phyloP scores from a whole-genome alignment of 164 flowering plant species.

The Berberis vulgaris region DNA sequence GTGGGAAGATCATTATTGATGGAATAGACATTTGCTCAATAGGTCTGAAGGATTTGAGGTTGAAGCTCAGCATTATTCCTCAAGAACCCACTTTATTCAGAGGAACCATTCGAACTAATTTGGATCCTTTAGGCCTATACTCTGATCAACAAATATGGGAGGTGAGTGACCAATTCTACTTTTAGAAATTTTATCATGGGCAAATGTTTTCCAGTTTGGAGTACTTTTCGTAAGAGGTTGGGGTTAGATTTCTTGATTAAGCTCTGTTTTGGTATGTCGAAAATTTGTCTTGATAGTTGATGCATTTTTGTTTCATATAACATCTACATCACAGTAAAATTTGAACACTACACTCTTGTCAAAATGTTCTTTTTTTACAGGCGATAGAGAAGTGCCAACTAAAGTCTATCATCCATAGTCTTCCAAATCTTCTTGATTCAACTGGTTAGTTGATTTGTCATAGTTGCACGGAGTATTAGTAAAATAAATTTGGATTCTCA shows the following conservation, averaged over 20 bases:
- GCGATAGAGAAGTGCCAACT: constrained; percentile 80
- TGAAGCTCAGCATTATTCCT: constrained; percentile 79
- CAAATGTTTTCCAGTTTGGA: neutral
- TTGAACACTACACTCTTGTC: neutral
- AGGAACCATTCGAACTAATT: constrained; percentile 70
- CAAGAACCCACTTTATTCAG: constrained; percentile 83
- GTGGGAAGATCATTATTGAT: constrained; percentile 64
- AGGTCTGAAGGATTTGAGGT: constrained; percentile 72
- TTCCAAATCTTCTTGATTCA: constrained; percentile 59
- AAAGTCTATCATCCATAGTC: constrained; percentile 39
- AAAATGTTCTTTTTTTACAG: constrained; percentile 18
- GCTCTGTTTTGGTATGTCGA: no score
- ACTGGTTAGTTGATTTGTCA: constrained; percentile 33
- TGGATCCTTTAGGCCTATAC: constrained; percentile 73
- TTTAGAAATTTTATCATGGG: neutral
- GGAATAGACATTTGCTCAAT: constrained; percentile 60
- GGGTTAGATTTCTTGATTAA: no score
- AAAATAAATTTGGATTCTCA: neutral
- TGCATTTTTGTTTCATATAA: neutral
- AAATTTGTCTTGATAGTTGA: no score
- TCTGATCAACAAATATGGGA: constrained; percentile 78
- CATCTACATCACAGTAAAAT: neutral
- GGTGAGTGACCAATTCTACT: constrained; percentile 25
- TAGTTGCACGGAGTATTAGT: neutral
- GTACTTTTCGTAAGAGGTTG: neutral